Evolutionary conservation across 176 grass and related monocot genomes (phyloP), one percentile per base, ranked within the genome.

Genomic region (Echinochloa phyllopogon): DNA sequence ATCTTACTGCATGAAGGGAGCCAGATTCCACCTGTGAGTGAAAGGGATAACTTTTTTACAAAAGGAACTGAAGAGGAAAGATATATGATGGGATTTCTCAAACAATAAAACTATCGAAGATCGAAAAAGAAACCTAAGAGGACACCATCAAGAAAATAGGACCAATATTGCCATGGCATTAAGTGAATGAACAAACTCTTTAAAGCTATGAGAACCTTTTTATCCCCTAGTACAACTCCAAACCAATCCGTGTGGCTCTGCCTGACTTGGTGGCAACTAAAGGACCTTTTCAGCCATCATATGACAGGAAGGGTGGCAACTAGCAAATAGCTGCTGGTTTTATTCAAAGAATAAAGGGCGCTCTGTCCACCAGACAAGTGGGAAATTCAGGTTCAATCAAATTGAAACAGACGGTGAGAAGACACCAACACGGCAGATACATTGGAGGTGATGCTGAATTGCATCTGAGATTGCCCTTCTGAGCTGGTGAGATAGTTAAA

Each of bases 221-320:
- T 37, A 71, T 77, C 53, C 10, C n/a, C 18, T 80, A 52, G 69
- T 85, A 85, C 51, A 76, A 4, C 8, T 60, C 48, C 65, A 59
- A 68, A 65, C 69, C 50, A 16, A 50, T 75, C 33, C 63, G 53
- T 69, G 76, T 85, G 87, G 52, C 6, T 85, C 61, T 47, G 80
- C 60, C 64, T 56, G 72, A 89, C 64, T 82, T 61, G 16, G 18
- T 13, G 87, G 79, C 44, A 51, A 50, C 74, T 77, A 82, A 86
- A 86, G 64, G 14, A 15, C 16, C 77, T 86, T 82, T 81, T 36
- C 62, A 5, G 4, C 53, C 57, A 76, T 77, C 71, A 82, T 70
- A 65, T 53, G 78, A 75, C 77, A 65, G 44, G 83, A 71, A 18
- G 10, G 70, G 76, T 70, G 55, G 83, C 56, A 53, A 70, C 70